A percentile compares a stretch with the other conserved stretches of the same genome.
phyloP scores from a whole-genome alignment of 495 filamentous ascomycete genomes.

The Hypoxylon crocopeplum region DNA sequence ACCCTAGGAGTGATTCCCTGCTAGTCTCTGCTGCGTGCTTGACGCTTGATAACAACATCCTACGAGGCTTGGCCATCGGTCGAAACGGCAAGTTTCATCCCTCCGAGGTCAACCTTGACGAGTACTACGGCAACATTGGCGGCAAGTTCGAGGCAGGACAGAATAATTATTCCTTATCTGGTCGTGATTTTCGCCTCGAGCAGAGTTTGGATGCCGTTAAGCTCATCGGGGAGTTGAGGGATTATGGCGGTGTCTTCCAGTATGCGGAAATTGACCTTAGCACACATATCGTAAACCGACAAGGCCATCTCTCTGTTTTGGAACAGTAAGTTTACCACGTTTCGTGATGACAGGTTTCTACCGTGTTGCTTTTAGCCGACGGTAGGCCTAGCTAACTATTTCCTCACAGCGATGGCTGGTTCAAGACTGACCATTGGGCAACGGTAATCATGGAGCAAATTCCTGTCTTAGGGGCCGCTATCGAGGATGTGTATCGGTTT shows the following conservation, averaged over 20 bases:
- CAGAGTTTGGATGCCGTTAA: constrained; percentile 6
- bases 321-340: constrained; percentile 16
- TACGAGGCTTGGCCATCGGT: constrained; percentile 22
- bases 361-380: too few species aligned
- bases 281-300: constrained; percentile 17
- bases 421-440: constrained; percentile 15
- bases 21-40: constrained; percentile 21
- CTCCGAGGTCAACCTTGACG: constrained; percentile 30
- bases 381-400: constrained; percentile 15
- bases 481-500: constrained; percentile 8
- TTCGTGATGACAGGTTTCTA: neutral
- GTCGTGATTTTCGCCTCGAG: constrained; percentile 19
- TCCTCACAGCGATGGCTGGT: constrained; percentile 7
- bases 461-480: constrained; percentile 17
- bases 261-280: constrained; percentile 22
- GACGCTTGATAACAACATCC: constrained; percentile 6
- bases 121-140: constrained; percentile 29
- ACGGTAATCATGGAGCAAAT: constrained; percentile 14
- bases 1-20: constrained; percentile 22
- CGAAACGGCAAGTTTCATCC: constrained; percentile 22
- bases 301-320: constrained; percentile 16
- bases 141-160: constrained; percentile 24
- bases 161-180: constrained; percentile 21
- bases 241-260: constrained; percentile 19
- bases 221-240: constrained; percentile 22